Evolutionary conservation across 2,329 filamentous ascomycete species (phyloP).

Genomic region (Xenoacremonium recifei): DNA sequence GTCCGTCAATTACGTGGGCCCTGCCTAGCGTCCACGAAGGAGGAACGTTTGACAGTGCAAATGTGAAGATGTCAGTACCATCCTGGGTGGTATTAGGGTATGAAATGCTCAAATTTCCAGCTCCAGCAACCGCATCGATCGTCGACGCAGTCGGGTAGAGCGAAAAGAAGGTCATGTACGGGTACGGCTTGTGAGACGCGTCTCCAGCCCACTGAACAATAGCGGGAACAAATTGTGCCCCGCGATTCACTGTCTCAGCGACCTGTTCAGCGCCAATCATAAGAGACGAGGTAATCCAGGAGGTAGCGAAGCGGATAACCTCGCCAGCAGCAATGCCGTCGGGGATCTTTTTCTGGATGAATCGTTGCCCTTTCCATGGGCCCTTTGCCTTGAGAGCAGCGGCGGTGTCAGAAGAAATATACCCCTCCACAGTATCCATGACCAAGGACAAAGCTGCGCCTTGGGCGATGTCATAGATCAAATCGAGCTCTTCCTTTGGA

Average conservation of each 20-base stretch:
- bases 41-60: too few species aligned
- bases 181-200: too few species aligned
- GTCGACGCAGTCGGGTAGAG: too few species aligned
- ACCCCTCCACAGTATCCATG: slow-evolving; percentile 28
- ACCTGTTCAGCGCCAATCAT: slow-evolving; percentile 42
- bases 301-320: slow-evolving; percentile 30
- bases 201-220: too few species aligned
- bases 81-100: too few species aligned
- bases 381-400: slow-evolving; percentile 30
- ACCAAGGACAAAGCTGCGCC: slow-evolving; percentile 39
- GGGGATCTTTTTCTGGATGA: slow-evolving; percentile 34
- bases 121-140: too few species aligned
- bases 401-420: slow-evolving; percentile 27
- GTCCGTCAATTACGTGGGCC: too few species aligned
- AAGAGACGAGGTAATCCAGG: slow-evolving; percentile 40
- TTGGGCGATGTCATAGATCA: slow-evolving; percentile 41
- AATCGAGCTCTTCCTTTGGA: slow-evolving; percentile 35
- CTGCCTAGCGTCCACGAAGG: too few species aligned
- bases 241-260: slow-evolving; percentile 34
- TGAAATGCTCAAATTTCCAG: too few species aligned
- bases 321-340: slow-evolving; percentile 32
- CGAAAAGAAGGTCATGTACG: too few species aligned
- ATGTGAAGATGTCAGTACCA: too few species aligned
- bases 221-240: too few species aligned
- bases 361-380: slow-evolving; percentile 32